These are phyloP conservation scores for Paradendryphiella salina DNA, from an alignment of 2,329 filamentous ascomycete genomes.

Conservation along the genomic window DNA sequence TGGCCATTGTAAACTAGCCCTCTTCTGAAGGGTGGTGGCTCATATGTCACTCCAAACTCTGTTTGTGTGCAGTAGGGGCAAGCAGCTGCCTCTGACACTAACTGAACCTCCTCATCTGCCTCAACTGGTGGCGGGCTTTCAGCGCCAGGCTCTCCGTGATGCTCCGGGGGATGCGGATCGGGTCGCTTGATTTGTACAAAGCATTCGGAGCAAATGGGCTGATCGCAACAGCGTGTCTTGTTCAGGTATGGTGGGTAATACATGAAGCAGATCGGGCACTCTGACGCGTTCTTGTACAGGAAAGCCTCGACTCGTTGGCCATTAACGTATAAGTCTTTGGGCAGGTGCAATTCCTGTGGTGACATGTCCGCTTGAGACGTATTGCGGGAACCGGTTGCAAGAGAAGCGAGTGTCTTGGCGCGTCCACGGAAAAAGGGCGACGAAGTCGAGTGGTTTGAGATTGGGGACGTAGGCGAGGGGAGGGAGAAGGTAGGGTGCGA, in stretches of 20 bases:
- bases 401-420: conserved; percentile 84
- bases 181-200: conserved; percentile 98
- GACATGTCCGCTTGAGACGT: conserved; percentile 70
- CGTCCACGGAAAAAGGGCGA: conserved; percentile 72
- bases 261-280: conserved; percentile 96
- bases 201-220: conserved; percentile 96
- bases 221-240: conserved; percentile 91
- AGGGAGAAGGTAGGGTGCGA: conserved; percentile 66
- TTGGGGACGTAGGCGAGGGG: conserved; percentile 60
- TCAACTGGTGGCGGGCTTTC: conserved; percentile 45
- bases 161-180: conserved; percentile 86
- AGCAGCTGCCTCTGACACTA: conserved; percentile 87
- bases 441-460: conserved; percentile 47
- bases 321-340: conserved; percentile 84
- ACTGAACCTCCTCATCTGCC: conserved; percentile 60
- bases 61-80: conserved; percentile 95
- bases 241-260: conserved; percentile 96
- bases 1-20: conserved; percentile 72
- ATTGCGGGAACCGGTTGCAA: conserved; percentile 76
- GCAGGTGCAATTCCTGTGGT: conserved; percentile 77
- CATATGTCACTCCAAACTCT: conserved; percentile 95
- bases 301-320: conserved; percentile 93
- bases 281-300: conserved; percentile 84
- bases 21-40: conserved; percentile 82
- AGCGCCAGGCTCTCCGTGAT: conserved; percentile 54